Conservation (phyloP, 2,329 filamentous ascomycete genomes). For the Diplocarpon mali region DNA sequence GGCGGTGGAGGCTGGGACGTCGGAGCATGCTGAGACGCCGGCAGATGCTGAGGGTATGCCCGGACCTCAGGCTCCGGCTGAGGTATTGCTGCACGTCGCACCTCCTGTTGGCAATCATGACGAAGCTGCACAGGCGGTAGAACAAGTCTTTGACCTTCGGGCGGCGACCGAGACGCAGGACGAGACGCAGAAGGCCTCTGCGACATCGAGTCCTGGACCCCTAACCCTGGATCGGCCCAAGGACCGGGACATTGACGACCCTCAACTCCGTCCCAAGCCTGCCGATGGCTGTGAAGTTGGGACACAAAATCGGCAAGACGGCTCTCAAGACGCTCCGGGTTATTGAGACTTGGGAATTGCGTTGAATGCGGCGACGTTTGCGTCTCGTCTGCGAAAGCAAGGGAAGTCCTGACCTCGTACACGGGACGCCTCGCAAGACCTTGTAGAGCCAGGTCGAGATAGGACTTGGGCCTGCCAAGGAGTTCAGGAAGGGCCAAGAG, state of each 20-base stretch:
- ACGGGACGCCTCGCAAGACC: conserved; percentile 25
- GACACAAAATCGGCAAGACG: conserved; percentile 25
- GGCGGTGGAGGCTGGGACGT: conserved; percentile 9
- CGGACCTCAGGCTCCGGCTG: conserved; percentile 16
- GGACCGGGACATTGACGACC: conserved; percentile 47
- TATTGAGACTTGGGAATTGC: conserved; percentile 20
- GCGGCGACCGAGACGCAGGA: conserved; percentile 38
- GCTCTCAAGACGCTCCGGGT: conserved; percentile 24
- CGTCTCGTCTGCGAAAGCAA: conserved; percentile 25
- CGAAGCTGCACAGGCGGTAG: conserved; percentile 26
- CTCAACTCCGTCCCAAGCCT: conserved; percentile 28
- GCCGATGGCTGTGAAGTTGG: conserved; percentile 28
- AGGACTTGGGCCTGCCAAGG: conserved; percentile 20
- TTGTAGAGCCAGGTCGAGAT: conserved; percentile 33
- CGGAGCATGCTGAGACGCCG: conserved; percentile 18
- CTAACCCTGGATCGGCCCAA: conserved; percentile 39
- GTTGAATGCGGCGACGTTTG: conserved; percentile 22
- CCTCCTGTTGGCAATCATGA: conserved; percentile 24
- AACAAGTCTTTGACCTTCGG: conserved; percentile 26
- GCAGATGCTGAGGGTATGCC: conserved; percentile 15
- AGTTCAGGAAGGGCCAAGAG: not conserved
- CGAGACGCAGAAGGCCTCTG: conserved; percentile 46
- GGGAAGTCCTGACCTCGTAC: conserved; percentile 26
- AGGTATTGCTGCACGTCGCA: conserved; percentile 19
- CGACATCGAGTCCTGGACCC: conserved; percentile 54